Percentiles rank a stretch among this genome's conserved stretches.
Conservation (phyloP, 106 monocot genomes). For the Alisma plantagoaquatica region DNA sequence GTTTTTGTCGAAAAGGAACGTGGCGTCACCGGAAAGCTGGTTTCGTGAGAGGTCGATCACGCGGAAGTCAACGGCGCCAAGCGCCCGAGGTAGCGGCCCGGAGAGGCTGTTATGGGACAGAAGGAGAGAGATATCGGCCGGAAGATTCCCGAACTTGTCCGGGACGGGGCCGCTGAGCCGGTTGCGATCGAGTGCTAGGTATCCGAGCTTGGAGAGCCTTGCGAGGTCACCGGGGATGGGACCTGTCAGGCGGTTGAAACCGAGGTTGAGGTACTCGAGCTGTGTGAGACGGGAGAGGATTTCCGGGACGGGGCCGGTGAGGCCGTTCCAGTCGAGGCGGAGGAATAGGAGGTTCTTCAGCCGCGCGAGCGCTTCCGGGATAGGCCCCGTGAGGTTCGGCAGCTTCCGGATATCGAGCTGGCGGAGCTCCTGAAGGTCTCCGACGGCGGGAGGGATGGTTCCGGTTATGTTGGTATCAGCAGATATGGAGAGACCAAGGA, state of each 20-base stretch:
- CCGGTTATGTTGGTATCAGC: constrained; percentile 6
- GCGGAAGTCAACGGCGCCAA: neutral
- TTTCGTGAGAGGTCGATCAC: constrained; percentile 7
- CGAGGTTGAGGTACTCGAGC: constrained; percentile 24
- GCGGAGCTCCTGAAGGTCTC: constrained; percentile 17
- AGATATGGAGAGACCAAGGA: constrained; percentile 17
- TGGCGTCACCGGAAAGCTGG: constrained; percentile 8
- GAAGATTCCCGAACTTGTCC: constrained; percentile 6
- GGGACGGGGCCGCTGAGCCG: constrained; percentile 30
- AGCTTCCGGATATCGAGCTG: constrained; percentile 18
- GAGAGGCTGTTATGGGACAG: constrained; percentile 10
- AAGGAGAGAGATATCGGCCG: neutral
- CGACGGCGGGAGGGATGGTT: constrained; percentile 14
- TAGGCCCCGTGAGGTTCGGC: constrained; percentile 21
- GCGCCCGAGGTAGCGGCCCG: constrained; percentile 2
- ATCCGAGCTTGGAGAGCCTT: constrained; percentile 17
- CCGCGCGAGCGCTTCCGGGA: constrained; percentile 13
- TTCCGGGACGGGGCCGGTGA: constrained; percentile 35
- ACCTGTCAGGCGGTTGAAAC: constrained; percentile 36
- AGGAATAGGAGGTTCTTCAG: constrained; percentile 1
- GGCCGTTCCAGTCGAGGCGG: constrained; percentile 20
- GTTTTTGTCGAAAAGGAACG: neutral
- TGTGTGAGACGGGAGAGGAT: constrained; percentile 19
- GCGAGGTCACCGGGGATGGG: constrained; percentile 32
- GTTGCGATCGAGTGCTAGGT: constrained; percentile 33